Evolutionary conservation across 176 grass and related monocot genomes (phyloP).

Genomic region (Rhipidocladum racemiflorum): DNA sequence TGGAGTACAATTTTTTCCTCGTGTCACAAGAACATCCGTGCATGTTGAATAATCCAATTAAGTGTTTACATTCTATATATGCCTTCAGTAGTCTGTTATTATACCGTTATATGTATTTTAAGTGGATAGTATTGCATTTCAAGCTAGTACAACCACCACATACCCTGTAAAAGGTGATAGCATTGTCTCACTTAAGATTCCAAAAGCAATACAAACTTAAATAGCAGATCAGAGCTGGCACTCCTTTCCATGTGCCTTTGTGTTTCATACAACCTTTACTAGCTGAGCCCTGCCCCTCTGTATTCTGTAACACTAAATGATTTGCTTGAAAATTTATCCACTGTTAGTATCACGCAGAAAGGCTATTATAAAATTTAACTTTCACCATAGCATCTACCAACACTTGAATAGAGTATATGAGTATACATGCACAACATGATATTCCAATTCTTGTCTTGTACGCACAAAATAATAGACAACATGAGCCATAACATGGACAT

Average conservation of each 20-base stretch:
- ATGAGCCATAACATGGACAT: neutral
- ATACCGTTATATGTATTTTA: neutral
- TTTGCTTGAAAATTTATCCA: neutral
- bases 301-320: neutral
- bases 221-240: neutral
- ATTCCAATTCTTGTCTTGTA: neutral
- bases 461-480: neutral
- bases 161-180: neutral
- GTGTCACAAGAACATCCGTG: neutral
- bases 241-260: neutral
- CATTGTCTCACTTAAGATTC: neutral
- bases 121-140: neutral
- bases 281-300: neutral
- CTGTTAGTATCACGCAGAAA: neutral
- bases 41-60: neutral
- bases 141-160: neutral
- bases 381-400: neutral
- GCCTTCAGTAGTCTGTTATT: neutral
- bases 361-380: neutral
- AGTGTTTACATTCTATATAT: neutral
- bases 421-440: neutral
- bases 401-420: neutral
- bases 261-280: neutral
- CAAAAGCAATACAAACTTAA: neutral
- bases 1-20: neutral